These are phyloP conservation scores for Mycena capillaripes DNA, from an alignment of 768 basidiomycete species.

Conservation along the genomic window DNA sequence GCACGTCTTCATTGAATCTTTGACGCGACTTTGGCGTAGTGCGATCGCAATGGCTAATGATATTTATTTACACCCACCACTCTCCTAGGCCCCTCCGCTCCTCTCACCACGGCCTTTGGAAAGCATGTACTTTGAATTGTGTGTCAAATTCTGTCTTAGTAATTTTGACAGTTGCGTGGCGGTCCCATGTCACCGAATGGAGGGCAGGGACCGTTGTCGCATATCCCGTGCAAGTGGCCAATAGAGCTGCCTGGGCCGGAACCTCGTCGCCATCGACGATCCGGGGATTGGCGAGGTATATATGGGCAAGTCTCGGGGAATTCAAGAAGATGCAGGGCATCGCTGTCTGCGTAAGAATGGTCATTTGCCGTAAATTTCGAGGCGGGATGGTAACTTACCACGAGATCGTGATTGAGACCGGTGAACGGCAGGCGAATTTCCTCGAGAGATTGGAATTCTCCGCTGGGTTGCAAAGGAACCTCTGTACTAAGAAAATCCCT, in stretches of 20 bases:
- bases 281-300: slow-evolving; percentile 11
- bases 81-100: not conserved
- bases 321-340: slow-evolving; percentile 4
- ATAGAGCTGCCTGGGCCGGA: not conserved
- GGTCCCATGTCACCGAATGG: slow-evolving; percentile 16
- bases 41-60: too few species aligned
- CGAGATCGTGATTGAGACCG: not conserved
- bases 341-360: not conserved
- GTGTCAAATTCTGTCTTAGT: not conserved
- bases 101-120: slow-evolving; percentile 4
- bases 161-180: not conserved
- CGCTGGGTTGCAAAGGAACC: not conserved
- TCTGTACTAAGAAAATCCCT: not conserved
- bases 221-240: not conserved
- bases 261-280: not conserved
- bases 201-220: not conserved
- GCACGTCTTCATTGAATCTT: too few species aligned
- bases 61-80: too few species aligned
- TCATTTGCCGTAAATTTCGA: not conserved
- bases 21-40: too few species aligned
- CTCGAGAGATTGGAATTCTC: not conserved
- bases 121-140: not conserved
- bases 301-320: slow-evolving; percentile 3
- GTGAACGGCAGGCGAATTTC: slow-evolving; percentile 14
- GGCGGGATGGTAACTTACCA: not conserved